Evolutionary conservation across 73 alveolate genomes (phyloP), one percentile per base, ranked within the genome.

Genomic region (Paramecium sonneborni): DNA sequence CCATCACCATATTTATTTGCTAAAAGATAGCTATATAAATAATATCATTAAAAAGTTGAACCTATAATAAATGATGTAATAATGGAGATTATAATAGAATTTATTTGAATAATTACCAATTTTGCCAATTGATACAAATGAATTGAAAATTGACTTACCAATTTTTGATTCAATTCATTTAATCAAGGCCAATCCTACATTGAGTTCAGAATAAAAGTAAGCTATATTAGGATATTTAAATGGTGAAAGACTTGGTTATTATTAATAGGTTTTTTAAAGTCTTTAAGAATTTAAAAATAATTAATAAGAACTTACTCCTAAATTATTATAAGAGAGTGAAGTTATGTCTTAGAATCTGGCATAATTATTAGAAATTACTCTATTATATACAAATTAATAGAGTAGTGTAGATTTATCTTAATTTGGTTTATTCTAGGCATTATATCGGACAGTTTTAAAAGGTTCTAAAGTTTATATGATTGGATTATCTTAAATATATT

Each of bases 1-100:
- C 72, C 90, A 18, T 39, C 90, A 11, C 90, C 90, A 41, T 79
- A 79, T 44, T 26, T 79, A 14, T 79, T 30, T 79, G 76, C 69
- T 14, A 79, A 34, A 46, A 79, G 90, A 79, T 34, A 79, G n/a
- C 44, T 79, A 10, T 79, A 79, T 23, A 79, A 79, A 79, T 79
- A 79, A 79, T 79, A 79, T 79, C 90, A 79, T 44, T 21, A 21
- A 23, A 79, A 79, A 9, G 48, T 79, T 18, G 70, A 79, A 2
- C 90, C 90, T 43, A 23, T 79, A 32, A 20, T 62, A 26, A 62
- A 62, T 62, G 84, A 62, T 62, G 84, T 62, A 62, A 12, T 11
- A 12, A 62, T 62, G 18, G 20, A 26, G 48, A 30, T 30, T 34
- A 41, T 24, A 9, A 43, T 12, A 41, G 74, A 41, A 41, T 12